These are phyloP conservation scores for Neonectria coccinea DNA, from an alignment of 2,329 filamentous ascomycete genomes.

Conservation along the genomic window DNA sequence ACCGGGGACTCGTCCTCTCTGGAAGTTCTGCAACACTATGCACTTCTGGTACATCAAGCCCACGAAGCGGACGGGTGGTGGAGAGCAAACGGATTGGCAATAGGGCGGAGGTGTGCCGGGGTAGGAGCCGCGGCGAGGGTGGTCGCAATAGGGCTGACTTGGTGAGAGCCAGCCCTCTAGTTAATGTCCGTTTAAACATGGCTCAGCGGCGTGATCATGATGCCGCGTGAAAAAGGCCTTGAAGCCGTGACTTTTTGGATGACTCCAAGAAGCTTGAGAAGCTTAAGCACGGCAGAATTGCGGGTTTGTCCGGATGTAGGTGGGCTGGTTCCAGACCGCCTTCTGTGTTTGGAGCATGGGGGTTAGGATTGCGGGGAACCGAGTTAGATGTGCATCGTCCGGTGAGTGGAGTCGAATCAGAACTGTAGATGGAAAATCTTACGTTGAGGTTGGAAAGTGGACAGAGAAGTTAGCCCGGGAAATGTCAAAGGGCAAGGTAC, in stretches of 20 bases:
- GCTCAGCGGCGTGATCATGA: constrained; percentile 28
- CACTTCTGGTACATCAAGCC: constrained; percentile 47
- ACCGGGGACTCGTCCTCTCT: constrained; percentile 50
- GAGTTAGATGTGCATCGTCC: constrained; percentile 6
- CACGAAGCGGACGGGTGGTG: constrained; percentile 56
- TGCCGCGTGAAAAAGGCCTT: constrained; percentile 15
- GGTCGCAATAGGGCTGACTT: constrained; percentile 18
- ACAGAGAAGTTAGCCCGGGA: background rate
- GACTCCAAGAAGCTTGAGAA: constrained; percentile 26
- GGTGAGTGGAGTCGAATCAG: background rate
- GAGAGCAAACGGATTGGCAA: constrained; percentile 59
- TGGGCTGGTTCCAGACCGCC: constrained; percentile 41
- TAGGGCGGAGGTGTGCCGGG: constrained; percentile 12
- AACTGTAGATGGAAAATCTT: background rate
- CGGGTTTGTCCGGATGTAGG: constrained; percentile 24
- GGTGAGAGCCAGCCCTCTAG: constrained; percentile 32
- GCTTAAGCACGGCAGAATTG: constrained; percentile 35
- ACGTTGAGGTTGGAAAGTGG: constrained; percentile 1
- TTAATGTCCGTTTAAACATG: constrained; percentile 40
- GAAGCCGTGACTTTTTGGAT: constrained; percentile 24
- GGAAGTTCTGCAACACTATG: constrained; percentile 51
- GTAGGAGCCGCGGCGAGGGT: constrained; percentile 1
- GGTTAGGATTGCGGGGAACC: constrained; percentile 13
- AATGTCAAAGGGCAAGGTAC: too few species aligned
- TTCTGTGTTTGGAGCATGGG: constrained; percentile 26